phyloP scores from a whole-genome alignment of 345 rosid species.

The Camelina sativa region DNA sequence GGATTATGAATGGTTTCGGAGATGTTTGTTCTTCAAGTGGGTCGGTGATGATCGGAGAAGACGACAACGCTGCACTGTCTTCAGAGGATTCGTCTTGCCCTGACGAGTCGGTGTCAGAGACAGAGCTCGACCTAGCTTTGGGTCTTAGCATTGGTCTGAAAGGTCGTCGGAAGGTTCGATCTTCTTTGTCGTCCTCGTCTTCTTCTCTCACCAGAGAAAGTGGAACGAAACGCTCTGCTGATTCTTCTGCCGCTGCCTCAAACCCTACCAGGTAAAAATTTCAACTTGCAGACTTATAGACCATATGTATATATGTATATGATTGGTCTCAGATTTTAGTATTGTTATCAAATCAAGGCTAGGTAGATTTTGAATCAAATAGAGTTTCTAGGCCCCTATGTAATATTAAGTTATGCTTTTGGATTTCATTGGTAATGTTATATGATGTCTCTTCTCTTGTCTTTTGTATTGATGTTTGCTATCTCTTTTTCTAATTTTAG shows the following conservation, averaged over 20 bases:
- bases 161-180: conserved; percentile 33
- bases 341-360: neutral
- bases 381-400: neutral
- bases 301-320: neutral
- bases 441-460: too few species aligned
- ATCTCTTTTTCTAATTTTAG: neutral
- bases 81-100: conserved; percentile 84
- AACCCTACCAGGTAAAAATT: conserved; percentile 49
- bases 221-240: conserved; percentile 74
- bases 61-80: conserved; percentile 52
- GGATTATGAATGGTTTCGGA: conserved; percentile 28
- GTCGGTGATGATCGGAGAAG: conserved; percentile 37
- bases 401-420: neutral
- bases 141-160: conserved; percentile 44
- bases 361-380: neutral
- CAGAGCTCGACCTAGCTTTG: conserved; percentile 68
- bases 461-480: too few species aligned
- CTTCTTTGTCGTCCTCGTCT: conserved; percentile 55
- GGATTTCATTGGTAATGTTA: too few species aligned
- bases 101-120: conserved; percentile 55
- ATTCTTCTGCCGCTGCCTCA: conserved; percentile 53
- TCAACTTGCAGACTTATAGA: conserved; percentile 4
- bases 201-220: conserved; percentile 56
- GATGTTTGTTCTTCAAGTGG: conserved; percentile 37
- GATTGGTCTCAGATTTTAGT: neutral